Percentiles rank a stretch among this genome's conserved stretches.
Conservation (phyloP, 129 eudicot species). For the Solidago caesia region DNA sequence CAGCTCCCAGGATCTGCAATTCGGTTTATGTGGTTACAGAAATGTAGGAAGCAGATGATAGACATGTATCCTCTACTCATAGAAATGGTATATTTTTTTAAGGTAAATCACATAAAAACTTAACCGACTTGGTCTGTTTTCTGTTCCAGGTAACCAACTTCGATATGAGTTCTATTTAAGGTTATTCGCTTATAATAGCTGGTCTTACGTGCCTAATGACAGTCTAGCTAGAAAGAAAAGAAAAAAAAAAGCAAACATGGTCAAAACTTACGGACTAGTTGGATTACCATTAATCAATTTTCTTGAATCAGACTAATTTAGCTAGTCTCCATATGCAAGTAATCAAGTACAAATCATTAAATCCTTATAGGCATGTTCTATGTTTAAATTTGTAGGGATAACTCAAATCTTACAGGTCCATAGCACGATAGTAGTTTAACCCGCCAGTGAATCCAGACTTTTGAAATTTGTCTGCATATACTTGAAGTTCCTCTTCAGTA, state of each 20-base stretch:
- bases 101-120: too few species aligned
- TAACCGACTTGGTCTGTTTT: too few species aligned
- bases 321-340: neutral
- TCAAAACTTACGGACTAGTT: too few species aligned
- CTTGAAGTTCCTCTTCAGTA: conserved; percentile 31
- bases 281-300: too few species aligned
- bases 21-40: neutral
- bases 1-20: conserved; percentile 29
- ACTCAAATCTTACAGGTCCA: conserved; percentile 26
- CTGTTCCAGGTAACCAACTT: too few species aligned
- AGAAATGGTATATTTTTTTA: too few species aligned
- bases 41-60: neutral
- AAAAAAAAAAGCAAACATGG: too few species aligned
- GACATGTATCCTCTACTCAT: neutral
- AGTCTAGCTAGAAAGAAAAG: too few species aligned
- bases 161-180: too few species aligned
- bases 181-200: too few species aligned
- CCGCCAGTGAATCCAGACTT: conserved; percentile 34
- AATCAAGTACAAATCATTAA: neutral
- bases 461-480: conserved; percentile 27
- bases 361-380: neutral
- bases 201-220: too few species aligned
- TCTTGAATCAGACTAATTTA: too few species aligned
- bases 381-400: neutral
- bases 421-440: conserved; percentile 32